Evolutionary conservation across 257 asterid species (phyloP).

Genomic region (Nicotiana undulata): DNA sequence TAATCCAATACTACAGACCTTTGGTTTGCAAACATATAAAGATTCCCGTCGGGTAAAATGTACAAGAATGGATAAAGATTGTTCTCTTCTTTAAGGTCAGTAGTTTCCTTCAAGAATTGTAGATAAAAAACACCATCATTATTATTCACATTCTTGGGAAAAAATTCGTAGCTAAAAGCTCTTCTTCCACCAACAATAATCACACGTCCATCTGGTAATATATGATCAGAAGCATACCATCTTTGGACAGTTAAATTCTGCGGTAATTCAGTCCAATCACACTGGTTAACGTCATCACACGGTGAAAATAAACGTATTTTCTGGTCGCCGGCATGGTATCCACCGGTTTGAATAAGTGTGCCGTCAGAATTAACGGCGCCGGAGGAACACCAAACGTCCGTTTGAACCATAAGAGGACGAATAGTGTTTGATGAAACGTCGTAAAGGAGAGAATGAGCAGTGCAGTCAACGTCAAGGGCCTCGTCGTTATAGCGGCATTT

Average conservation of each 20-base stretch:
- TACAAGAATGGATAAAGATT: conserved; percentile 82
- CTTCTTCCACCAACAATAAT: conserved; percentile 76
- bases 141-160: conserved; percentile 28
- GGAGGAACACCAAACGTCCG: conserved; percentile 62
- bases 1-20: conserved; percentile 52
- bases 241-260: conserved; percentile 34
- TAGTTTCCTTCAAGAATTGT: conserved; percentile 51
- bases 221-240: conserved; percentile 71
- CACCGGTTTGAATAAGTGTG: conserved; percentile 39
- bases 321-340: conserved; percentile 43
- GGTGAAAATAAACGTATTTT: conserved; percentile 28
- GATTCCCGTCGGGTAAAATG: conserved; percentile 73
- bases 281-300: conserved; percentile 12
- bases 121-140: conserved; percentile 11
- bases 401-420: conserved; percentile 47
- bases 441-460: conserved; percentile 54
- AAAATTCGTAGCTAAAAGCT: conserved; percentile 75
- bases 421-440: conserved; percentile 31
- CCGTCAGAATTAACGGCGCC: conserved; percentile 42
- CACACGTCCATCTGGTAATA: conserved; percentile 71
- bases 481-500: conserved; percentile 31
- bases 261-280: conserved; percentile 53
- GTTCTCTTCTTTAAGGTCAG: conserved; percentile 68
- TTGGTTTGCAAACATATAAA: conserved; percentile 64
- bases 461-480: conserved; percentile 23